Evolutionary conservation across 148 eudicot genomes (phyloP), one percentile per base, ranked within the genome.

Genomic region (Persicaria maculosa): DNA sequence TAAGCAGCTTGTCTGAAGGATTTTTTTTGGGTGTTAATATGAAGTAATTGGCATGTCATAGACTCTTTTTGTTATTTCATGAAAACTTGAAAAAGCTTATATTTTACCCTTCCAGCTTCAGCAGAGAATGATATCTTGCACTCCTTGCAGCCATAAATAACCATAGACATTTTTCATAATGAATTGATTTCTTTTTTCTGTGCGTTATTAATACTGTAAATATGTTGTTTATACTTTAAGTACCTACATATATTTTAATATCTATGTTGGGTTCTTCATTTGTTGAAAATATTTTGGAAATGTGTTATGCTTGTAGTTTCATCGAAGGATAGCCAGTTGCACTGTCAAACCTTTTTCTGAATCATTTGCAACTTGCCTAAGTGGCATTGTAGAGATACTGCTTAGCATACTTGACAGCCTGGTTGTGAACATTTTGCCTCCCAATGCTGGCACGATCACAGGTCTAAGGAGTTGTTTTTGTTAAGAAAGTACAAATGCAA

Each of bases 391-490:
- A 62, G 68, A 62, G n/a, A 15, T 61, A 22, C 40, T 61, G 5
- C 68, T 12, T 61, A 6, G 62, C 62, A 57, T 57, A 57, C 31
- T 57, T 57, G 62, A 57, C 67, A 59, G 40, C 67, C 15, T 59
- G 67, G 40, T 0, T 65, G 47, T 65, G 47, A 14, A 65, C 65
- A 59, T 3, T 36, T 40, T 65, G 7, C 15, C 46, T 65, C 47
- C 17, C 17, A 43, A 65, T 40, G 46, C 46, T 43, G 45, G 45
- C 45, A 36, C 6, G 44, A 36, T 62, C 15, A 62, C 68, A 62
- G 11, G 43, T 31, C 45, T 17, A 14, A 40, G 7, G 17, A 25
- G 9, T 59, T 59, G 12, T 4, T 59, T 59, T 25, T 10, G 2
- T 10, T 22, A 59, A 22, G 10, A 59, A 59, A 22, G 25, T 19